phyloP scores from a whole-genome alignment of 306 rosid genomes.

The Cyclanthera cordifolia region DNA sequence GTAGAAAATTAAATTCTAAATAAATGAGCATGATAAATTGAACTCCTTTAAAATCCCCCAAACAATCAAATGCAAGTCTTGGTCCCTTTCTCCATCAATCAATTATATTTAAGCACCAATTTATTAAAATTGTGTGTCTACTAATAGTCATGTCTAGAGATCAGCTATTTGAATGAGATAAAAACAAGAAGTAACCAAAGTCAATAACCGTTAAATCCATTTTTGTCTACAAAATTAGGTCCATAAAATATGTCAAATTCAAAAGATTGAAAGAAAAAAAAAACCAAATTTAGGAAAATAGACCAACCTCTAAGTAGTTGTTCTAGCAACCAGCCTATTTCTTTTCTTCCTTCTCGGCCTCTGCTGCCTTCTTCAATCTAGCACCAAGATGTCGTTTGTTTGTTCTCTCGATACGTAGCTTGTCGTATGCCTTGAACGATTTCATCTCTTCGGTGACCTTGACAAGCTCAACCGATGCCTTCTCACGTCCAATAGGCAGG shows the following conservation, averaged over 20 bases:
- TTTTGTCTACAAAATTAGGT: conserved; percentile 5
- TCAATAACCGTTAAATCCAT: neutral
- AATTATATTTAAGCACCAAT: no score
- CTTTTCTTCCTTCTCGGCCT: conserved; percentile 56
- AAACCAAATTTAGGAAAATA: conserved; percentile 1
- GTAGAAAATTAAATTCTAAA: no score
- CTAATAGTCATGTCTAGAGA: no score
- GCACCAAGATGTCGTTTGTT: conserved; percentile 41
- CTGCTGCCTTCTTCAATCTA: conserved; percentile 49
- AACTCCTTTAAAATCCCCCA: no score
- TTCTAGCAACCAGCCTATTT: conserved; percentile 22
- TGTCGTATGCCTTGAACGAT: conserved; percentile 42
- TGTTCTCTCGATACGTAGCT: conserved; percentile 40
- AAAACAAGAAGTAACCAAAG: neutral
- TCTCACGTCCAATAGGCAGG: conserved; percentile 42
- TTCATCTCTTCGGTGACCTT: conserved; percentile 50
- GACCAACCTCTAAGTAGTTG: neutral
- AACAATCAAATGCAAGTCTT: no score
- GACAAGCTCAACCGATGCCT: conserved; percentile 39
- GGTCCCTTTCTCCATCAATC: no score
- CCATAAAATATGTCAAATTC: neutral
- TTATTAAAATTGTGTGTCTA: no score
- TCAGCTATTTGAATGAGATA: no score
- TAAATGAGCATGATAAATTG: no score
- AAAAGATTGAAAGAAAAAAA: neutral